Conservation (phyloP, 345 rosid species). For the Citrus hindsii region DNA sequence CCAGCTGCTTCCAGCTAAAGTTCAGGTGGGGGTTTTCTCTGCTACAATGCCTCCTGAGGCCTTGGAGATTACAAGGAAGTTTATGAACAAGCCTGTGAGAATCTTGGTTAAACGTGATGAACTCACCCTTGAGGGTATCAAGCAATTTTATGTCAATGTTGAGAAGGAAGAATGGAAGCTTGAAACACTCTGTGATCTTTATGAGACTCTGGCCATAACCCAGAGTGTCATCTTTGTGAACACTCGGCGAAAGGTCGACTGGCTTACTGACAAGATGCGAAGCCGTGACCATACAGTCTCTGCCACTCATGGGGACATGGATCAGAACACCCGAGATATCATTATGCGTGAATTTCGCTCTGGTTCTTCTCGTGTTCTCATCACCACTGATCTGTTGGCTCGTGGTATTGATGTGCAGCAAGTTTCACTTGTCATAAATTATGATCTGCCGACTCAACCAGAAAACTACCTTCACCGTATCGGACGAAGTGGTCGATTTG, state of each 20-base stretch:
- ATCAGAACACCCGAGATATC: slow-evolving; percentile 83
- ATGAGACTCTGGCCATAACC: slow-evolving; percentile 81
- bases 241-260: slow-evolving; percentile 89
- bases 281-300: slow-evolving; percentile 88
- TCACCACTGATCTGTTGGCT: slow-evolving; percentile 78
- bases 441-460: slow-evolving; percentile 83
- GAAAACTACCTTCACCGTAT: slow-evolving; percentile 88
- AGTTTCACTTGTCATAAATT: slow-evolving; percentile 85
- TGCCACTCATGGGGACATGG: slow-evolving; percentile 95
- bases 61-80: slow-evolving; percentile 84
- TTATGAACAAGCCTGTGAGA: slow-evolving; percentile 85
- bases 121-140: slow-evolving; percentile 91
- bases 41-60: slow-evolving; percentile 97
- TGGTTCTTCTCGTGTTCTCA: slow-evolving; percentile 84
- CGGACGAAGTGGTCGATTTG: slow-evolving; percentile 82
- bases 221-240: slow-evolving; percentile 90
- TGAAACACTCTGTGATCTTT: slow-evolving; percentile 77
- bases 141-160: slow-evolving; percentile 72
- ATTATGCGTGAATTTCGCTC: slow-evolving; percentile 87
- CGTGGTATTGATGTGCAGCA: slow-evolving; percentile 94
- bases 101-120: slow-evolving; percentile 89
- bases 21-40: slow-evolving; percentile 87
- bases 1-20: slow-evolving; percentile 69
- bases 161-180: slow-evolving; percentile 90
- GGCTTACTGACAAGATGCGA: slow-evolving; percentile 84